phyloP scores from a whole-genome alignment of 1,284 basidiomycete species.

The Fomitopsis palustris region DNA sequence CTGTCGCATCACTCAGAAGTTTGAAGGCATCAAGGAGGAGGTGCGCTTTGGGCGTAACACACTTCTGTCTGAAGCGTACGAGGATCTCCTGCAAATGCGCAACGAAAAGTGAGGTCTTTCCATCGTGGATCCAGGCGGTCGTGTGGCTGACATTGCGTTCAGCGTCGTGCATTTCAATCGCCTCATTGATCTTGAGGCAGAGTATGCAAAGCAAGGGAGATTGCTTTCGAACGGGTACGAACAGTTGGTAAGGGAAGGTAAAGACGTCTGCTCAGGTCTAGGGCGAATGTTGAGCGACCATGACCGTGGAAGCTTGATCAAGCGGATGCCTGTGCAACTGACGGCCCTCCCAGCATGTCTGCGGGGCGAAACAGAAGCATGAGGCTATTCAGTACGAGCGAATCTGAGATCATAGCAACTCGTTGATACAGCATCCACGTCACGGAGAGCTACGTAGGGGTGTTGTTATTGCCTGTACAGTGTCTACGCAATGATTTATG shows the following conservation, averaged over 20 bases:
- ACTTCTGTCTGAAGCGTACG: constrained; percentile 38
- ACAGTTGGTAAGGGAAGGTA: constrained; percentile 30
- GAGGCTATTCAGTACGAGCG: too few species aligned
- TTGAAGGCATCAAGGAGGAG: constrained; percentile 38
- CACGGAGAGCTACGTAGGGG: too few species aligned
- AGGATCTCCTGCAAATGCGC: constrained; percentile 37
- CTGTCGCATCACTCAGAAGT: constrained; percentile 38
- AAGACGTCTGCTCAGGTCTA: constrained; percentile 24
- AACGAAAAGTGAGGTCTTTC: constrained; percentile 32
- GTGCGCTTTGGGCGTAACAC: constrained; percentile 36
- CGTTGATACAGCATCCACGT: too few species aligned
- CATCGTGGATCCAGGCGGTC: background rate
- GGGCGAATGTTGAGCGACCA: constrained; percentile 32
- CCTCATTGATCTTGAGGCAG: constrained; percentile 39
- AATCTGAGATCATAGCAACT: too few species aligned
- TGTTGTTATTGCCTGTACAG: too few species aligned
- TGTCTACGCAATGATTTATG: too few species aligned
- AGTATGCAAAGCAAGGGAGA: constrained; percentile 36
- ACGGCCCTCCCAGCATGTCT: constrained; percentile 12
- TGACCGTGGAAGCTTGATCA: constrained; percentile 32
- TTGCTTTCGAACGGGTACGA: constrained; percentile 31
- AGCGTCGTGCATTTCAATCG: constrained; percentile 39
- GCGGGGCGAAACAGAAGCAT: too few species aligned
- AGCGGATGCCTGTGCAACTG: constrained; percentile 35
- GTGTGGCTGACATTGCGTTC: background rate